These are phyloP conservation scores for Acanthochlamys bracteata DNA, from an alignment of 106 monocot species.

Conservation along the genomic window DNA sequence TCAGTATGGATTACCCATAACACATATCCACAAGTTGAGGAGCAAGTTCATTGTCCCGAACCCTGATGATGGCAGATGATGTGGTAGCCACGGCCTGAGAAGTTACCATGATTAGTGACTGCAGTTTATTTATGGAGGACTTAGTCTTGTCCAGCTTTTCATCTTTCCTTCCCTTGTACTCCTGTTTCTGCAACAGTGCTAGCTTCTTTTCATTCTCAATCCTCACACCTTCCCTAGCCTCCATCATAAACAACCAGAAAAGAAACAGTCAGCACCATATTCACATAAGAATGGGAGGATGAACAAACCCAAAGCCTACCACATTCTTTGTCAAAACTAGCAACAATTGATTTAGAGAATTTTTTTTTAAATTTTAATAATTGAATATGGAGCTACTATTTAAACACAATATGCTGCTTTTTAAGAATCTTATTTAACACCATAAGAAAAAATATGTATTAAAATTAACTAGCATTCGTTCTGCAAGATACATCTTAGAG, in stretches of 20 bases:
- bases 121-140: conserved; percentile 66
- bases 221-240: conserved; percentile 80
- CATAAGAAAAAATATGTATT: too few relatives aligned
- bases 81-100: conserved; percentile 90
- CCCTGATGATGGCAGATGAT: conserved; percentile 71
- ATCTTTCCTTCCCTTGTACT: conserved; percentile 61
- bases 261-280: background rate
- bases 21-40: conserved; percentile 85
- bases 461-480: too few relatives aligned
- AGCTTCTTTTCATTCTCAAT: conserved; percentile 92
- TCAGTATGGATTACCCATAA: conserved; percentile 41
- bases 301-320: background rate
- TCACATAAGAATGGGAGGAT: background rate
- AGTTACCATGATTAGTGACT: conserved; percentile 68
- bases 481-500: too few relatives aligned
- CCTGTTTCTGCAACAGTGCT: conserved; percentile 70
- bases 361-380: too few relatives aligned
- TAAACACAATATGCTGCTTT: too few relatives aligned
- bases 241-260: conserved; percentile 4
- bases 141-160: conserved; percentile 81
- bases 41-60: conserved; percentile 81
- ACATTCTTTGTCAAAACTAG: too few relatives aligned
- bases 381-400: too few relatives aligned
- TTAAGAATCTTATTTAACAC: too few relatives aligned
- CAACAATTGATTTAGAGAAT: too few relatives aligned